These are phyloP conservation scores for Cercospora sp. DNA, from an alignment of 2,329 filamentous ascomycete genomes.

Conservation along the genomic window DNA sequence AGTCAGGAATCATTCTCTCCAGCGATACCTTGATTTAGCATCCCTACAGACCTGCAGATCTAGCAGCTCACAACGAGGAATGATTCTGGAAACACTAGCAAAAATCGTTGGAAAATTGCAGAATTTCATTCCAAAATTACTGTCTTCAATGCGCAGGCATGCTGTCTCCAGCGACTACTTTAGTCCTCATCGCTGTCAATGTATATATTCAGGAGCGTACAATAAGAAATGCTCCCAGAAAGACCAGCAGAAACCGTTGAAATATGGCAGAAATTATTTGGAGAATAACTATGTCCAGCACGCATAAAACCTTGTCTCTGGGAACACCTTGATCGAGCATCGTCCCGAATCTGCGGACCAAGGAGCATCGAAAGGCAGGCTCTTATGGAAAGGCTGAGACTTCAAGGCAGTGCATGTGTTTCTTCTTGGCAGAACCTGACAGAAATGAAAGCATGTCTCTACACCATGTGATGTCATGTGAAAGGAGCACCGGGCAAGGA, in stretches of 20 bases:
- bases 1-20: background rate
- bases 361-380: background rate
- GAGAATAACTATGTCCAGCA: background rate
- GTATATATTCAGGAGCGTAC: background rate
- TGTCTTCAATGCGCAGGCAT: background rate
- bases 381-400: background rate
- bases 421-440: background rate
- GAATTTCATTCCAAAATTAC: background rate
- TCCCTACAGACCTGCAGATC: background rate
- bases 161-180: background rate
- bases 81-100: no score
- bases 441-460: no score
- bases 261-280: background rate
- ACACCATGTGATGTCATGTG: no score
- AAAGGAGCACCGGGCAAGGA: no score
- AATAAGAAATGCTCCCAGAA: background rate
- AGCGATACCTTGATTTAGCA: background rate
- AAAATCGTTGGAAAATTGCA: no score
- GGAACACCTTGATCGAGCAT: background rate
- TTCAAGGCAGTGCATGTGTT: accelerated
- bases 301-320: background rate
- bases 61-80: no score
- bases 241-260: background rate
- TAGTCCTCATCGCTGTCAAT: background rate
- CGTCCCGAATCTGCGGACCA: background rate